Evolutionary conservation across 2,329 filamentous ascomycete genomes (phyloP), one percentile per base, ranked within the genome.

Genomic region (Ophiostoma sp.): DNA sequence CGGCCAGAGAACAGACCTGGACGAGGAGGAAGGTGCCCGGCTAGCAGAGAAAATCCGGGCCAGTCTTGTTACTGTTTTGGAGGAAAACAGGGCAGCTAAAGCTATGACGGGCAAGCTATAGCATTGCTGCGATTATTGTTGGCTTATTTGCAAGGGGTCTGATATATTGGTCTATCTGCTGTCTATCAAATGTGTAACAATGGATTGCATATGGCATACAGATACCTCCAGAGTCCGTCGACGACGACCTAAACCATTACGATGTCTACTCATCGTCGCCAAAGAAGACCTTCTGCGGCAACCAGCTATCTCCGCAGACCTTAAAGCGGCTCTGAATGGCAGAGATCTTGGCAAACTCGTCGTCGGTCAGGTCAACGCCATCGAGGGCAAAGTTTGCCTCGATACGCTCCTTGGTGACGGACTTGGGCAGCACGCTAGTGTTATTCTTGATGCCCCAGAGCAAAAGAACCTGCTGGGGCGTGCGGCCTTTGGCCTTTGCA

Each of bases 401-500:
- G 76, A 96, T 93, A 60, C 92, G 86, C 69, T 83, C 83, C 74
- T 88, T 85, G 74, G 87, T 93, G 71, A 94, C 90, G 68, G 87
- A 90, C 85, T 96, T 96, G 76, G 92, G 92, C 76, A 96, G 93
- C 68, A 96, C 92, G 74, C 87, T 90, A 83, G 89, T 92, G 71
- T 90, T 92, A 77, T 93, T 89, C 78, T 91, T 87, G 70, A 96
- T 81, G 73, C 92, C 92, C 92, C 92, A 96, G 76, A 88, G 83
- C 73, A 96, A 81, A 76, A 95, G 81, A 68, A 93, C 86, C 83
- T 96, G 90, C 82, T 93, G 89, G 11, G 86, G 83, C 17, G 88
- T 88, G 82, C 88, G 89, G 77, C 85, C 85, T 81, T 91, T 90
- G 74, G 79, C 80, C 77, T 89, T 81, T 41, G 90, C 90, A 68